These are phyloP conservation scores for Rhynchospora tenuis DNA, from an alignment of 176 grass and related monocot species.

Conservation along the genomic window DNA sequence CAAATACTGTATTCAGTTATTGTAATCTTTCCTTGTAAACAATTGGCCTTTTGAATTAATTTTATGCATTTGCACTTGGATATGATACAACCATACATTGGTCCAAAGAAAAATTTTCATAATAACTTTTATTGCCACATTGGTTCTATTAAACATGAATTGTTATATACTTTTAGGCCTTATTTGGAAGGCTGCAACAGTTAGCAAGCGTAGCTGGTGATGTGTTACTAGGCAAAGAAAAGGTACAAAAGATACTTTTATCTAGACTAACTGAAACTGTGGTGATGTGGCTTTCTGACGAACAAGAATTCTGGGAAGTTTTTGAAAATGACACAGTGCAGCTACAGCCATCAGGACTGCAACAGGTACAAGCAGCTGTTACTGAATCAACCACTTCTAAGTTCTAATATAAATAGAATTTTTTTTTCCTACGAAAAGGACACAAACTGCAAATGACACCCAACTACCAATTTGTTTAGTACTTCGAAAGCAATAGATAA, in stretches of 20 bases:
- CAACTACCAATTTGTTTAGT: neutral
- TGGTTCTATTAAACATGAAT: neutral
- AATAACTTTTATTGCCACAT: neutral
- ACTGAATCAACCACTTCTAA: neutral
- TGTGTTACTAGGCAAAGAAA: conserved; percentile 80
- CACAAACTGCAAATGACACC: neutral
- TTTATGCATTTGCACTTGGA: neutral
- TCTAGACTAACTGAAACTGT: conserved; percentile 91
- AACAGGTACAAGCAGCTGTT: conserved; percentile 45
- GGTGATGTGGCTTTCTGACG: conserved; percentile 86
- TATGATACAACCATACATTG: neutral
- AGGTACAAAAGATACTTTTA: conserved; percentile 81
- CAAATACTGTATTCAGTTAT: neutral
- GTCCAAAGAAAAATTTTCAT: neutral
- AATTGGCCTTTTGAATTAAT: neutral
- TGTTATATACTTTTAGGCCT: conserved; percentile 40
- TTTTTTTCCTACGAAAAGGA: neutral
- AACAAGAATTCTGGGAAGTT: conserved; percentile 92
- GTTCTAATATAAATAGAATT: neutral
- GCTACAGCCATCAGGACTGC: conserved; percentile 65
- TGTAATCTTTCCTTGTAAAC: too few relatives aligned
- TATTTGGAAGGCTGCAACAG: conserved; percentile 92
- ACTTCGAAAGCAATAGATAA: neutral
- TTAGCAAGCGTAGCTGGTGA: conserved; percentile 78
- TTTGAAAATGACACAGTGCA: conserved; percentile 56